phyloP scores from a whole-genome alignment of 2,329 filamentous ascomycete genomes.

The Cordyceps cateniannulata region DNA sequence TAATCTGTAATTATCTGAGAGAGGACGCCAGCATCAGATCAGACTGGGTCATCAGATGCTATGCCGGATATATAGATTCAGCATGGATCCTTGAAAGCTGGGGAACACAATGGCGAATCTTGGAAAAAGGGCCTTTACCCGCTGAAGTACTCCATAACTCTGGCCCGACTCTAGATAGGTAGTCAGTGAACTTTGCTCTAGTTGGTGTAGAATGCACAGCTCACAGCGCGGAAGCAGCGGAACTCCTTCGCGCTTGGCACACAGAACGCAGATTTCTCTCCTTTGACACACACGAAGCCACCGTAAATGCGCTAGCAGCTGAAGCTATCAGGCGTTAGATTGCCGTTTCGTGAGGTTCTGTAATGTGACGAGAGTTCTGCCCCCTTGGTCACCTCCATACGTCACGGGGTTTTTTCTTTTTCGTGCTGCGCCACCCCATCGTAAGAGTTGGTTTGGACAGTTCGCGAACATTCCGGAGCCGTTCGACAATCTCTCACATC shows the following conservation, averaged over 20 bases:
- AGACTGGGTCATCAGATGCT: conserved; percentile 3
- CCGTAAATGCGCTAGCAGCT: neutral
- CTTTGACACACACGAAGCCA: neutral
- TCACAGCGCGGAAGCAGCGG: neutral
- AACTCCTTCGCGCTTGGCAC: neutral
- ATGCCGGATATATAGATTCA: conserved; percentile 1
- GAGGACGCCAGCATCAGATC: neutral
- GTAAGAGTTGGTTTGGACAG: neutral
- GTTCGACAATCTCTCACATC: neutral
- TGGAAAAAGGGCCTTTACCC: neutral
- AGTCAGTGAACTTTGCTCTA: too few relatives aligned
- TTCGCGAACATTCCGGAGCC: neutral
- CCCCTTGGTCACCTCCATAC: neutral
- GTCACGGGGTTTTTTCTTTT: neutral
- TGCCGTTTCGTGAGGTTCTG: neutral
- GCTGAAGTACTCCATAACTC: too few relatives aligned
- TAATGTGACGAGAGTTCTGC: neutral
- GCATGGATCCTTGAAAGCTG: neutral
- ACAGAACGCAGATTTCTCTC: neutral
- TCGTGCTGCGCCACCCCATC: neutral
- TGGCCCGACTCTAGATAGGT: too few relatives aligned
- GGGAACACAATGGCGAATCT: neutral
- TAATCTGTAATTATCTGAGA: neutral
- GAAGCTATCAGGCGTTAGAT: neutral
- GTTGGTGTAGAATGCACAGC: too few relatives aligned